Evolutionary conservation across 2,329 filamentous ascomycete genomes (phyloP).

Genomic region (Lecanicillium sp.): DNA sequence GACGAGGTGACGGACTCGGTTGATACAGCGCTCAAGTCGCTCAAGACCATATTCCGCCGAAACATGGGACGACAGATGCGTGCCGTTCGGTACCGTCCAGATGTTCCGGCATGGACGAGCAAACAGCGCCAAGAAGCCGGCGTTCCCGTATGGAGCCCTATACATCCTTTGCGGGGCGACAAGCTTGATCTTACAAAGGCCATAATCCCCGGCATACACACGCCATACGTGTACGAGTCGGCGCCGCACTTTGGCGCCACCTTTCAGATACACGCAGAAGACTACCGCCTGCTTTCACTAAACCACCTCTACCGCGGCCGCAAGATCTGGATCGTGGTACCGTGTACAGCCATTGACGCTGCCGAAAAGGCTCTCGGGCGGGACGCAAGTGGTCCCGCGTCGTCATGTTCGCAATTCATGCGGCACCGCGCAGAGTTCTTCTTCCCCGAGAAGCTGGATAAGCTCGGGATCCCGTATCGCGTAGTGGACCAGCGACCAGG

Average conservation of each 20-base stretch:
- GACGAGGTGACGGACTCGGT: slow-evolving; percentile 18
- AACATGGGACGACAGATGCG: slow-evolving; percentile 27
- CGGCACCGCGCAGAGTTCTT: slow-evolving; percentile 31
- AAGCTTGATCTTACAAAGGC: slow-evolving; percentile 27
- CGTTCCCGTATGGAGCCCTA: slow-evolving; percentile 27
- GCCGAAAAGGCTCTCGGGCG: slow-evolving; percentile 26
- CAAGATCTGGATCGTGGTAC: slow-evolving; percentile 31
- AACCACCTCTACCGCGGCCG: slow-evolving; percentile 31
- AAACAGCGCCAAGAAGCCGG: slow-evolving; percentile 25
- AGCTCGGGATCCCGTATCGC: slow-evolving; percentile 27
- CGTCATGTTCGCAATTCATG: slow-evolving; percentile 29
- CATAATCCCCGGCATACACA: slow-evolving; percentile 30
- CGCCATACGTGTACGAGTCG: slow-evolving; percentile 32
- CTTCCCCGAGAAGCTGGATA: slow-evolving; percentile 30
- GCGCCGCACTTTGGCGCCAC: slow-evolving; percentile 28
- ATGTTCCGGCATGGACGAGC: slow-evolving; percentile 29
- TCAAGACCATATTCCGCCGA: slow-evolving; percentile 27
- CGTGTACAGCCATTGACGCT: slow-evolving; percentile 24
- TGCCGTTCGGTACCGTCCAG: slow-evolving; percentile 27
- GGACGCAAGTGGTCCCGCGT: slow-evolving; percentile 11
- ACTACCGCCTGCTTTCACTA: slow-evolving; percentile 28
- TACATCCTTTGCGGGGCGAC: slow-evolving; percentile 28
- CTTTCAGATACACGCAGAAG: slow-evolving; percentile 32
- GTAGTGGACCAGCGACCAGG: slow-evolving; percentile 29
- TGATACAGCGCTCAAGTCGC: slow-evolving; percentile 20